These are phyloP conservation scores for Penicillium psychrosexuale DNA, from an alignment of 2,329 filamentous ascomycete genomes.

Conservation along the genomic window DNA sequence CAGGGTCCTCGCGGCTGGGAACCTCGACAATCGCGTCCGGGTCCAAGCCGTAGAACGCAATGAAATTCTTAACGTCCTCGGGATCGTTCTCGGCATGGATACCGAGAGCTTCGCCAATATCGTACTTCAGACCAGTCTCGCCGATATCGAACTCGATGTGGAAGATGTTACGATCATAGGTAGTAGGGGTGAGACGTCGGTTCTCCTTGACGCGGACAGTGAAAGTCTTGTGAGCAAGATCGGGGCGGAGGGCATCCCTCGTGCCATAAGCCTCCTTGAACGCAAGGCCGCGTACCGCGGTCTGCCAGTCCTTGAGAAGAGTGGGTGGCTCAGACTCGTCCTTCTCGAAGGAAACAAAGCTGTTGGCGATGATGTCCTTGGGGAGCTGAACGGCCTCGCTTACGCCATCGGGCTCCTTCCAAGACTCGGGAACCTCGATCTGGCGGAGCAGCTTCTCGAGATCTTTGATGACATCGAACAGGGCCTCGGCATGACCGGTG, in stretches of 20 bases:
- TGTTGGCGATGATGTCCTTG: slow-evolving; percentile 68
- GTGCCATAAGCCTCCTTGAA: slow-evolving; percentile 95
- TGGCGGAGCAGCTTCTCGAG: slow-evolving; percentile 68
- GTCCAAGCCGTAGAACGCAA: slow-evolving; percentile 82
- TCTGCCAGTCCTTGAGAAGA: slow-evolving; percentile 72
- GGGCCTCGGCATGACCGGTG: slow-evolving; percentile 58
- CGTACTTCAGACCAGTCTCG: slow-evolving; percentile 85
- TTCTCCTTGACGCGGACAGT: slow-evolving; percentile 93
- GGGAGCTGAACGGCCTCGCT: slow-evolving; percentile 49
- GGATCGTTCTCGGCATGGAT: slow-evolving; percentile 94
- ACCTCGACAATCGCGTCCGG: slow-evolving; percentile 85
- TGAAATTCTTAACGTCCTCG: slow-evolving; percentile 75
- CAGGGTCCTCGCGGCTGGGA: slow-evolving; percentile 73
- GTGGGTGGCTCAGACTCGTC: slow-evolving; percentile 65
- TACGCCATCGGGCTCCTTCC: slow-evolving; percentile 64
- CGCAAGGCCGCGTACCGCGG: slow-evolving; percentile 77
- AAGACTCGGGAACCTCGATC: slow-evolving; percentile 73
- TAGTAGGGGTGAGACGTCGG: slow-evolving; percentile 79
- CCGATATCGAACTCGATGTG: slow-evolving; percentile 98
- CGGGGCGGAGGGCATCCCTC: slow-evolving; percentile 70
- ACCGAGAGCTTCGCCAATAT: slow-evolving; percentile 94
- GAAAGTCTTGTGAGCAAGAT: slow-evolving; percentile 79
- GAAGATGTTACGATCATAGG: slow-evolving; percentile 98
- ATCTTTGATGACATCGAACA: slow-evolving; percentile 59
- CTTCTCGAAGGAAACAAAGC: slow-evolving; percentile 79